phyloP scores from a whole-genome alignment of 768 basidiomycete species.

The Chalciporus chontae region DNA sequence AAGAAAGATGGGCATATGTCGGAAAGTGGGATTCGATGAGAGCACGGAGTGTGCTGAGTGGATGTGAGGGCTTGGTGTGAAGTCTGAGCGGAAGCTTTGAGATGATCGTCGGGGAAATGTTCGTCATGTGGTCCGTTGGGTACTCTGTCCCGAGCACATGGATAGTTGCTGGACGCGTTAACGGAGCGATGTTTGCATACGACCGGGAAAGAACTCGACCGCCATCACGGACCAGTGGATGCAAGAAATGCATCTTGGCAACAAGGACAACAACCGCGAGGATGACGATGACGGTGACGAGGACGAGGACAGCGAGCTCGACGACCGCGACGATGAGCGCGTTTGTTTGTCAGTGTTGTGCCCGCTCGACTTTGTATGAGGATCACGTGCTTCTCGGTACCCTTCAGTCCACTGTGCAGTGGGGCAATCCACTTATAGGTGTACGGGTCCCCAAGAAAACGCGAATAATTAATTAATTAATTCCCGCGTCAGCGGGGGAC shows the following conservation, averaged over 20 bases:
- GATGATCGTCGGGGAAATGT: slow-evolving; percentile 82
- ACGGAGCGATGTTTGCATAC: slow-evolving; percentile 9
- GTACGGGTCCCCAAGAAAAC: too few relatives aligned
- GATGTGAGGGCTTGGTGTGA: slow-evolving; percentile 75
- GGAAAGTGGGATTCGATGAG: slow-evolving; percentile 85
- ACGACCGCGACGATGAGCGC: slow-evolving; percentile 5
- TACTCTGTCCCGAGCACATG: slow-evolving; percentile 65
- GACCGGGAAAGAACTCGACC: slow-evolving; percentile 6
- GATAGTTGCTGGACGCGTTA: slow-evolving; percentile 25
- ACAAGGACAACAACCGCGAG: background rate
- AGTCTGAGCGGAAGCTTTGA: slow-evolving; percentile 75
- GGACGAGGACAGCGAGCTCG: background rate
- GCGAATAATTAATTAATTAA: too few relatives aligned
- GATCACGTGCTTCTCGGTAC: slow-evolving; percentile 16
- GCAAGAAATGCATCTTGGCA: slow-evolving; percentile 18
- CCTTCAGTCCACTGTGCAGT: too few relatives aligned
- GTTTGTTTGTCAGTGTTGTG: slow-evolving; percentile 20
- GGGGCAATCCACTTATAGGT: too few relatives aligned
- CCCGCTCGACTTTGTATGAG: background rate
- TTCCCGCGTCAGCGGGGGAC: too few relatives aligned
- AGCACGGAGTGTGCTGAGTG: slow-evolving; percentile 78
- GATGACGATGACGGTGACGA: background rate
- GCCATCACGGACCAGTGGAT: slow-evolving; percentile 1
- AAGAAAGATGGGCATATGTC: slow-evolving; percentile 66
- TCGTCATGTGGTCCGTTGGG: slow-evolving; percentile 75